Conservation (phyloP, 2,329 filamentous ascomycete species). For the Epichloe brachyelytri region DNA sequence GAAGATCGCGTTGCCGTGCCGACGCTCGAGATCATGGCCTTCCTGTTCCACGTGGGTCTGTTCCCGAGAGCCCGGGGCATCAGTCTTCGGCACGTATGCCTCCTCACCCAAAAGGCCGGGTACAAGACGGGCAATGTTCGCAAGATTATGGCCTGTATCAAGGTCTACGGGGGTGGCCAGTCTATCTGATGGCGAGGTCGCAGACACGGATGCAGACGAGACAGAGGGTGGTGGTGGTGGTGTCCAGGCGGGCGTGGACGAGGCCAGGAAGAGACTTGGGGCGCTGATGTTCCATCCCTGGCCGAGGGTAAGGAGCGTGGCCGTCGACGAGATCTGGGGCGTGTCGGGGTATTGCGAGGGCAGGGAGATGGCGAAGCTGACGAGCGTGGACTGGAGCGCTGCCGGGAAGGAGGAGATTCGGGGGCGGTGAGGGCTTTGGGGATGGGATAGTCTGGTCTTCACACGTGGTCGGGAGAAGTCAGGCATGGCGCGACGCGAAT, state of each 20-base stretch:
- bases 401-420: slow-evolving; percentile 36
- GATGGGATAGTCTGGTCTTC: slow-evolving; percentile 14
- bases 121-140: slow-evolving; percentile 73
- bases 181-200: slow-evolving; percentile 23
- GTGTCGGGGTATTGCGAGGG: slow-evolving; percentile 20
- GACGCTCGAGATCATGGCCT: slow-evolving; percentile 62
- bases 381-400: slow-evolving; percentile 44
- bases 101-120: slow-evolving; percentile 62
- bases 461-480: no score
- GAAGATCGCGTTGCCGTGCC: slow-evolving; percentile 64
- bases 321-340: slow-evolving; percentile 48
- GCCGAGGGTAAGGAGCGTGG: slow-evolving; percentile 53
- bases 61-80: slow-evolving; percentile 27
- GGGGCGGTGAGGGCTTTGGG: slow-evolving; percentile 29
- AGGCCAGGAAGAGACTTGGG: slow-evolving; percentile 54
- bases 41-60: slow-evolving; percentile 54
- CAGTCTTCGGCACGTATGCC: slow-evolving; percentile 47
- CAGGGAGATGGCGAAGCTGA: slow-evolving; percentile 23
- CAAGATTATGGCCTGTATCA: slow-evolving; percentile 68
- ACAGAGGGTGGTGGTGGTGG: background rate
- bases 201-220: background rate
- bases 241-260: slow-evolving; percentile 25
- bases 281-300: slow-evolving; percentile 71
- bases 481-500: no score
- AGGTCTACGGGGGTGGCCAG: slow-evolving; percentile 61